Conservation (phyloP, 2,329 filamentous ascomycete genomes). For the Raffaelea albimanens region DNA sequence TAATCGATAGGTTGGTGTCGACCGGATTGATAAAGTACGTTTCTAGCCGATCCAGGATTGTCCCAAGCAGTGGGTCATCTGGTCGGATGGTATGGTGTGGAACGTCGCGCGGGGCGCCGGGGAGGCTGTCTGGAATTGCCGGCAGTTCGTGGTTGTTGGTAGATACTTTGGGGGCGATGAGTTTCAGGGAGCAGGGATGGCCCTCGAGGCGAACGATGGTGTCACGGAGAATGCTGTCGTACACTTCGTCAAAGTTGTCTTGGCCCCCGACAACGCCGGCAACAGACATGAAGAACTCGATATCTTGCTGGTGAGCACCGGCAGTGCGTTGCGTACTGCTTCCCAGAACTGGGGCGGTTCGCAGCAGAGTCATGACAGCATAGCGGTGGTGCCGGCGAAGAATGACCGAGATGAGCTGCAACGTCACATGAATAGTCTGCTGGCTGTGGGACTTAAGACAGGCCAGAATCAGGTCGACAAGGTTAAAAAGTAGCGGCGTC, state of each 20-base stretch:
- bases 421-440: slow-evolving; percentile 81
- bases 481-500: slow-evolving; percentile 82
- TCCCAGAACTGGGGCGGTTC: slow-evolving; percentile 43
- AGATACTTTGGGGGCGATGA: slow-evolving; percentile 53
- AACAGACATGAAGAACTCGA: slow-evolving; percentile 60
- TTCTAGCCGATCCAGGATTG: slow-evolving; percentile 58
- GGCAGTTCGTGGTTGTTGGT: slow-evolving; percentile 48
- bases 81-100: slow-evolving; percentile 51
- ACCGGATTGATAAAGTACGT: slow-evolving; percentile 85
- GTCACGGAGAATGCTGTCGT: slow-evolving; percentile 63
- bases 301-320: slow-evolving; percentile 65
- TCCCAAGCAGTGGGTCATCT: slow-evolving; percentile 54
- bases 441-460: slow-evolving; percentile 76
- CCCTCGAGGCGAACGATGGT: slow-evolving; percentile 58
- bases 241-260: slow-evolving; percentile 62
- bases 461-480: slow-evolving; percentile 82
- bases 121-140: slow-evolving; percentile 43
- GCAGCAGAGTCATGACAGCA: slow-evolving; percentile 66
- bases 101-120: slow-evolving; percentile 52
- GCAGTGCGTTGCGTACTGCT: slow-evolving; percentile 45
- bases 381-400: slow-evolving; percentile 82
- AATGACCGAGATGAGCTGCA: slow-evolving; percentile 80
- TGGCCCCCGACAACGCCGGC: slow-evolving; percentile 61
- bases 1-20: slow-evolving; percentile 82
- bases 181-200: slow-evolving; percentile 61